Evolutionary conservation across 441 rosid genomes (phyloP), one percentile per base, ranked within the genome.

Genomic region (Omphalea diandra): DNA sequence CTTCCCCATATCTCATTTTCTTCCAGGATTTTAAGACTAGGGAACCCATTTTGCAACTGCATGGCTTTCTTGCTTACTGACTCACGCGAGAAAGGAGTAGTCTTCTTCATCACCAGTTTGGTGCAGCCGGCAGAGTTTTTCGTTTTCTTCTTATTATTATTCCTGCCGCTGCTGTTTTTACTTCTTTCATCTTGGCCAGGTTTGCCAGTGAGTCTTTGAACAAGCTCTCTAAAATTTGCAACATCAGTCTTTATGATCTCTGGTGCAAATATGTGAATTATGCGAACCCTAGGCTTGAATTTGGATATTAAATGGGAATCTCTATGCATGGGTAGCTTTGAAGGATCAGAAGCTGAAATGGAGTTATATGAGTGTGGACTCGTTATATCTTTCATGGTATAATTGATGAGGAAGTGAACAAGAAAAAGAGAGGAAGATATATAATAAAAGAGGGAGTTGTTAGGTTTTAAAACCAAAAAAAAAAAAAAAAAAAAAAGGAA

Each of bases 211-310:
- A 94, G 98, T 63, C 90, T 82, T 54, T 94, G 99, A 5, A 94
- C 98, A 33, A 94, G 79, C 63, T 86, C 98, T 56, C 97, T 78
- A 75, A 94, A 94, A 84, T 90, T 92, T 11, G 87, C 90, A 11
- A 76, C 94, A 74, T 92, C 97, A 1, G 99, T 94, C 81, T 90
- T 86, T 90, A 94, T 94, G 82, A 94, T 92, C 83, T 92, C 98
- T 12, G 99, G 99, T 26, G 97, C 96, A 72, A 86, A 88, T 72
- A 94, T 84, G 87, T 92, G 99, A 73, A 92, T 89, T 31, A 94
- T 90, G 44, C 98, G 85, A 33, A 94, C 86, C 81, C 87, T 92
- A 11, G 98, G 98, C 86, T 88, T 93, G 35, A 79, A 55, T 81
- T 91, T 91, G 60, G 90, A 73, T 40, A 88, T 82, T n/a, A 78